Conservation (phyloP, 371 early-diverging fungal genomes). For the Actinomucor elegans region DNA sequence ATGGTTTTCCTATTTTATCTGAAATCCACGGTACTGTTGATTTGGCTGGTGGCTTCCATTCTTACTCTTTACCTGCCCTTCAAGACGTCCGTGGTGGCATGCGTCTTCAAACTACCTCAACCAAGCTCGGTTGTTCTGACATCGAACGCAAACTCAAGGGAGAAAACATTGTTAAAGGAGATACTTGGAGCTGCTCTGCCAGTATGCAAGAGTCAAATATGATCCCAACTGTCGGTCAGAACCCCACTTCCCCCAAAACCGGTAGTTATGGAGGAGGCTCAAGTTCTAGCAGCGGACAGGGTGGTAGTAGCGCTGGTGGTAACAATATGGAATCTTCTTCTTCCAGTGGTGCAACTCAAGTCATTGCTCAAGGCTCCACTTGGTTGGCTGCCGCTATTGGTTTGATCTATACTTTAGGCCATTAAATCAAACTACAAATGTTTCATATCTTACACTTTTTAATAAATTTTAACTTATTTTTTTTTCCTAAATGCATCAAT, state of each 20-base stretch:
- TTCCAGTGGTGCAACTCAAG: neutral
- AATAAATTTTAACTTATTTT: too few relatives aligned
- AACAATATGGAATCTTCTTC: constrained; percentile 1
- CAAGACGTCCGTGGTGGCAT: constrained; percentile 54
- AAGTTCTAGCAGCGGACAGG: neutral
- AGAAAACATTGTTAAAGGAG: constrained; percentile 46
- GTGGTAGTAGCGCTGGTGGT: neutral
- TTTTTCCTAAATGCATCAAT: too few relatives aligned
- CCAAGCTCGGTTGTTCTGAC: constrained; percentile 32
- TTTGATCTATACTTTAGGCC: neutral
- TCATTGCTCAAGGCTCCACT: constrained; percentile 1
- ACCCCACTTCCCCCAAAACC: neutral
- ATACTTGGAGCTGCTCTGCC: constrained; percentile 44
- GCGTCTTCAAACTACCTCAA: constrained; percentile 50
- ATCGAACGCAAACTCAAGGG: constrained; percentile 38
- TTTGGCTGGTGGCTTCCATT: constrained; percentile 50
- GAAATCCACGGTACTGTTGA: constrained; percentile 55
- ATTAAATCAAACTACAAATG: neutral
- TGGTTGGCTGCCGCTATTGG: constrained; percentile 11
- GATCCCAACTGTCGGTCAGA: constrained; percentile 43
- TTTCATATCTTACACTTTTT: too few relatives aligned
- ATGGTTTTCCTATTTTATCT: constrained; percentile 48
- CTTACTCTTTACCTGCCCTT: constrained; percentile 41
- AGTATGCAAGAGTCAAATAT: constrained; percentile 34
- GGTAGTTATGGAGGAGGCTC: neutral